Percentiles rank a stretch among this genome's conserved stretches.
These are phyloP conservation scores for Colletotrichum zoysiae DNA, from an alignment of 2,329 filamentous ascomycete genomes.

Conservation along the genomic window DNA sequence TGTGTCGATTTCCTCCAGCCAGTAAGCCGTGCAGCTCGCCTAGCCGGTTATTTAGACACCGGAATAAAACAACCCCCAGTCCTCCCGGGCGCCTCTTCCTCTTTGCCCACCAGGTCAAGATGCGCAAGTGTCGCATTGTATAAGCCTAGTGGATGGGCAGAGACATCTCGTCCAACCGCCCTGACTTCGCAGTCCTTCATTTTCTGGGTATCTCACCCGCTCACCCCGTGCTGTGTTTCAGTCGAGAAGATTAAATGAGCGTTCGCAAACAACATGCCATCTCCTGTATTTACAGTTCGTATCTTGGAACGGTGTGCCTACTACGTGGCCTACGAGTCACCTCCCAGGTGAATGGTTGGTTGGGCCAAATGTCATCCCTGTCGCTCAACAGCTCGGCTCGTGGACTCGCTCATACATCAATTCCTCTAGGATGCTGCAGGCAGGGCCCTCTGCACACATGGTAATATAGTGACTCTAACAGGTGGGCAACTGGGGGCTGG, in stretches of 20 bases:
- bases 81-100: constrained; percentile 28
- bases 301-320: neutral
- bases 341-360: neutral
- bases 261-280: neutral
- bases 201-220: neutral
- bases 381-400: neutral
- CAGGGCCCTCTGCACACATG: constrained; percentile 17
- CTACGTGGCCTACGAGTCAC: neutral
- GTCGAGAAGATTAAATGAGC: constrained; percentile 6
- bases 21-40: constrained; percentile 27
- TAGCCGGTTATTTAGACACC: constrained; percentile 23
- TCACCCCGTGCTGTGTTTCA: constrained; percentile 15
- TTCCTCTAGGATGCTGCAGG: neutral
- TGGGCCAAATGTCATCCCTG: constrained; percentile 3
- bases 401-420: neutral
- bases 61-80: constrained; percentile 17
- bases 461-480: neutral
- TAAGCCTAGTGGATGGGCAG: neutral
- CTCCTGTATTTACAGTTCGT: neutral
- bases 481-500: neutral
- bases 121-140: constrained; percentile 27
- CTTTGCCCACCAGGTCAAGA: constrained; percentile 32
- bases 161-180: constrained; percentile 32
- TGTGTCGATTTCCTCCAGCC: constrained; percentile 8
- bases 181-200: neutral